Evolutionary conservation across 176 grass and related monocot genomes (phyloP), one percentile per base, ranked within the genome.

Genomic region (Cocos nucifera): DNA sequence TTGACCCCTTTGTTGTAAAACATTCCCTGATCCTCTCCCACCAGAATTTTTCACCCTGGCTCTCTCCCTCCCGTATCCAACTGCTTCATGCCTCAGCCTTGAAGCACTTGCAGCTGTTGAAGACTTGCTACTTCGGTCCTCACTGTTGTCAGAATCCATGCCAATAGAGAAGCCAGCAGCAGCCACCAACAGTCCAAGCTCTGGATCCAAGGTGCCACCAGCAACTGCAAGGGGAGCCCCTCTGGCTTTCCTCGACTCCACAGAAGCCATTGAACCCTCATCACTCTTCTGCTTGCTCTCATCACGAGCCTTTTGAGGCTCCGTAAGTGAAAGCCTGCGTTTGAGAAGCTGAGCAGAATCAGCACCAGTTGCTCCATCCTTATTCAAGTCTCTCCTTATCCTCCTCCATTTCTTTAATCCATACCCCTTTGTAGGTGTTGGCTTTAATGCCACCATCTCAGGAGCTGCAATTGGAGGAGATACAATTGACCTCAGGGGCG

Each of bases 91-190:
- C 60, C 67, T 29, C n/a, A 67, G 26, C 28, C 66, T 82, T 12
- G 72, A 77, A 44, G 53, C 72, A 79, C 75, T 87, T 27, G 83
- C 80, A 44, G 77, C 62, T 4, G 82, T 84, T n/a, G 86, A 90
- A 17, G 78, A 80, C 66, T 48, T 87, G 79, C 86, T 82, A 69
- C 69, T 77, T 57, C 73, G n/a, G 67, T 85, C 78, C 57, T 96
- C 86, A 65, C 83, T 80, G 62, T 79, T 77, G 35, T 79, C 74
- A n/a, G 86, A 86, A 26, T 95, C 82, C 0, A 81, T 62, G 22
- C 85, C 91, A 10, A 90, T 53, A 4, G 78, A 67, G 70, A 96
- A 96, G 1, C 78, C 75, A 21, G 61, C 7, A 74, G 73, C 63
- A 3, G 61, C 53, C 55, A 77, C 57, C 54, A 86, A 48, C 20